Evolutionary conservation across 371 early-diverging fungal species (phyloP).

Genomic region (Mortierella sp.): DNA sequence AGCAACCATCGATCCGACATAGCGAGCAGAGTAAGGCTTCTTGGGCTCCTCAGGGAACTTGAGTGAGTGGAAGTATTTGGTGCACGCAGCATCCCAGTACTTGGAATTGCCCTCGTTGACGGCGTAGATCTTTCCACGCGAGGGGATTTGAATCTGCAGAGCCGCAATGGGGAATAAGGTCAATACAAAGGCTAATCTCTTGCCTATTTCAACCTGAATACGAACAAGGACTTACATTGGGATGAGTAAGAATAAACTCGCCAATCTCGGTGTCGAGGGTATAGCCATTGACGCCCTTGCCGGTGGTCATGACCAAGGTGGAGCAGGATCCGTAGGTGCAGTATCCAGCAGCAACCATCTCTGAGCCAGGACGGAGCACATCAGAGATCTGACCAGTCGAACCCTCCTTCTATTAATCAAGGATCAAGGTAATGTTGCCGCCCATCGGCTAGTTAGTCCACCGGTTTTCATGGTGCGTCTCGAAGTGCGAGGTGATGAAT

Average conservation of each 20-base stretch:
- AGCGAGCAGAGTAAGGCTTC: conserved; percentile 95
- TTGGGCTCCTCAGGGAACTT: conserved; percentile 78
- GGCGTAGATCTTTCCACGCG: conserved; percentile 97
- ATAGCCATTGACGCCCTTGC: conserved; percentile 94
- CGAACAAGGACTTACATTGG: conserved; percentile 64
- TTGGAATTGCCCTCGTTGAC: conserved; percentile 97
- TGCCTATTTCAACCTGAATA: no score
- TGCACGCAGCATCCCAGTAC: conserved; percentile 91
- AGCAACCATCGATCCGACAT: conserved; percentile 98
- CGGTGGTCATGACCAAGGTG: conserved; percentile 85
- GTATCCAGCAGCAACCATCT: conserved; percentile 96
- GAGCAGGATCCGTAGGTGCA: conserved; percentile 97
- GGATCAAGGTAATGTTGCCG: no score
- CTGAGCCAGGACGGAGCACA: conserved; percentile 90
- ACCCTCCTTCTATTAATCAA: conserved; percentile 51
- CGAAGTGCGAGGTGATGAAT: not conserved
- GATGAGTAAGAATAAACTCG: conserved; percentile 97
- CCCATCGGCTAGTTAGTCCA: not conserved
- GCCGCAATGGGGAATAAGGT: no score
- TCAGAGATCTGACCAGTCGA: conserved; percentile 62
- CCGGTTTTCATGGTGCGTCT: no score
- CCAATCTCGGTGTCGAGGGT: conserved; percentile 97
- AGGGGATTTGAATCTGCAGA: conserved; percentile 75
- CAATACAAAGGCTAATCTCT: no score
- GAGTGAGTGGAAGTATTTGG: conserved; percentile 89